Base-by-base conservation (phyloP, 2,329 filamentous ascomycete species). In the Coleophoma cylindrospora region DNA sequence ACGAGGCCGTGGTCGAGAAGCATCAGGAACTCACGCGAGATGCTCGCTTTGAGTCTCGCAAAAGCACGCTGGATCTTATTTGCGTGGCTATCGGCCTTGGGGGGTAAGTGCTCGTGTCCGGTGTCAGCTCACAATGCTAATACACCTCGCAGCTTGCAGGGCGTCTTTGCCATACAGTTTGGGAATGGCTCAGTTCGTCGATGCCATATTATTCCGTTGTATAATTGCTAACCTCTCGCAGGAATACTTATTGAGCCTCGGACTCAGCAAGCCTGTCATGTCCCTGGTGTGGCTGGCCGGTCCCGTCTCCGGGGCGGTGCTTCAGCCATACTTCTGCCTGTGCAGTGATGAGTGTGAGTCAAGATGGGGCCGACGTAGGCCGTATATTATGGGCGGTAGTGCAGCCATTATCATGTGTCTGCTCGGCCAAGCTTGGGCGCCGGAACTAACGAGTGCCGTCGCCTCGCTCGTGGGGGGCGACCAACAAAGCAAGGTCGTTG, bases 261-360 rank as follows among this genome's bases (percentile, higher is more conserved):
- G 36, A 14, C 15, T 38, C 15, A 38, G 36, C 36, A 38, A 38
- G 12, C 13, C 36, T 3, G 14, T 38, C 3, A 38, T 38, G 36
- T 14, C 14, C 13, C 7, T 38, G 7, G 36, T 38, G 36, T 38
- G 36, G 36, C 14, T 17, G 15, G 36, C 75, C 19, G 75, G 74
- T 14, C 75, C 75, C n/a, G 66, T 79, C 3, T 76, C 73, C 15
- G 75, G 75, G 41, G 71, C 70, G 1, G 63, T 79, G 14, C 73
- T 77, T 3, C 75, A 79, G 56, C 75, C 75, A 6, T 76, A 76
- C 51, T 71, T 79, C 33, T 75, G 75, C 14, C 68, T 76, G 57
- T 74, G 74, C 57, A 77, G 75, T 49, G 75, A 78, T 61, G 15
- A 43, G 9, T 43, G 15, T 7, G n/a, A 21, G 15, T 21, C 14